These are phyloP conservation scores for Trichoderma sp. DNA, from an alignment of 2,329 filamentous ascomycete genomes.

Conservation along the genomic window DNA sequence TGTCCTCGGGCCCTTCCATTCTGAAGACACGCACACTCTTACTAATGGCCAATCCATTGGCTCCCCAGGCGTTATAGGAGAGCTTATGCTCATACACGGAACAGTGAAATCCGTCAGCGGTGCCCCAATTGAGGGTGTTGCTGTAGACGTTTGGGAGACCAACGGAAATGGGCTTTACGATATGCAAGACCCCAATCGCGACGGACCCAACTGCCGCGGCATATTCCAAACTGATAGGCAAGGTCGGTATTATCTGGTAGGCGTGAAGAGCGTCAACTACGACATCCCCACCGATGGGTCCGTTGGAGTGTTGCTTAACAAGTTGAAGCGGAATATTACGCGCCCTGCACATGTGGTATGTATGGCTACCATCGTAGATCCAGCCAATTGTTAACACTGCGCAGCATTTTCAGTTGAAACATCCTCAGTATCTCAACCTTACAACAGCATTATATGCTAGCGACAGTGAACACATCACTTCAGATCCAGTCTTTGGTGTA, in stretches of 20 bases:
- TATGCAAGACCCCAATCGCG: neutral
- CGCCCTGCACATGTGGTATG: neutral
- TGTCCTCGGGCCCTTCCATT: neutral
- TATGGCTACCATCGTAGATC: neutral
- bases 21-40: neutral
- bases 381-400: neutral
- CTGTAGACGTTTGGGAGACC: neutral
- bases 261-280: neutral
- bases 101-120: neutral
- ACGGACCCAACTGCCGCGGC: neutral
- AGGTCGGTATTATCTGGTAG: neutral
- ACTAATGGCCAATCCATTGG: neutral
- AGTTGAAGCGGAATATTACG: neutral
- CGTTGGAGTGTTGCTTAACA: neutral
- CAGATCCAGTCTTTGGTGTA: neutral
- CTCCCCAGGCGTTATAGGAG: neutral
- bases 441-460: neutral
- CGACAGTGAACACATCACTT: neutral
- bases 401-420: neutral
- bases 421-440: neutral
- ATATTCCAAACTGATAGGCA: neutral
- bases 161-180: neutral
- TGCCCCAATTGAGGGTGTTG: neutral
- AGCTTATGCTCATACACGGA: neutral
- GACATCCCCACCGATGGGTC: neutral